These are phyloP conservation scores for Paraglomus brasilianum DNA, from an alignment of 192 early-diverging fungal species.

Conservation along the genomic window DNA sequence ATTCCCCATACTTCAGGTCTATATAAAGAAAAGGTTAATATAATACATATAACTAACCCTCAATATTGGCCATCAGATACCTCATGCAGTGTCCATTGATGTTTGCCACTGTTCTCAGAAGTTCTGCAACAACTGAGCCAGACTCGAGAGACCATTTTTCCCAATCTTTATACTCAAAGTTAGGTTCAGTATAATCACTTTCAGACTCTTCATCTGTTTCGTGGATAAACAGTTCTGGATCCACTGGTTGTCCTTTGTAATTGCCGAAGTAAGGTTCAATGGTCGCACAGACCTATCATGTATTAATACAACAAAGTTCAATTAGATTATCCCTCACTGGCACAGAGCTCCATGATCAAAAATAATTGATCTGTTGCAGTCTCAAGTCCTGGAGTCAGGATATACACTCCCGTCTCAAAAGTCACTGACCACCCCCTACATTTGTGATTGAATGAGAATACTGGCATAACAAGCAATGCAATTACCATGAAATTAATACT, in stretches of 20 bases:
- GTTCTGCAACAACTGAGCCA: background rate
- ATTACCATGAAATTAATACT: no score
- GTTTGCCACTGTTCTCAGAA: background rate
- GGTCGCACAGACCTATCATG: no score
- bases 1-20: constrained; percentile 16
- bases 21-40: constrained; percentile 14
- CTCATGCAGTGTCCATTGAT: constrained; percentile 14
- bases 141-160: background rate
- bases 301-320: no score
- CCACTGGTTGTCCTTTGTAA: constrained; percentile 9
- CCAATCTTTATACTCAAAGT: background rate
- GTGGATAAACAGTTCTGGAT: background rate
- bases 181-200: background rate
- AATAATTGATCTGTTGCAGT: no score
- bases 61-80: background rate
- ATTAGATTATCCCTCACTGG: no score
- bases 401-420: no score
- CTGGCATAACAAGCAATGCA: no score
- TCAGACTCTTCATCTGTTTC: constrained; percentile 6
- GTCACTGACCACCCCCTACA: no score
- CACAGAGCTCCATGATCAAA: no score
- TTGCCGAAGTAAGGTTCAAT: background rate
- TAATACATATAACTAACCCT: background rate
- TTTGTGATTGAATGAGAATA: no score
- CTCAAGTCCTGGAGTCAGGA: no score